Evolutionary conservation across 2,329 filamentous ascomycete species (phyloP).

Genomic region (Aspergillus sp.): DNA sequence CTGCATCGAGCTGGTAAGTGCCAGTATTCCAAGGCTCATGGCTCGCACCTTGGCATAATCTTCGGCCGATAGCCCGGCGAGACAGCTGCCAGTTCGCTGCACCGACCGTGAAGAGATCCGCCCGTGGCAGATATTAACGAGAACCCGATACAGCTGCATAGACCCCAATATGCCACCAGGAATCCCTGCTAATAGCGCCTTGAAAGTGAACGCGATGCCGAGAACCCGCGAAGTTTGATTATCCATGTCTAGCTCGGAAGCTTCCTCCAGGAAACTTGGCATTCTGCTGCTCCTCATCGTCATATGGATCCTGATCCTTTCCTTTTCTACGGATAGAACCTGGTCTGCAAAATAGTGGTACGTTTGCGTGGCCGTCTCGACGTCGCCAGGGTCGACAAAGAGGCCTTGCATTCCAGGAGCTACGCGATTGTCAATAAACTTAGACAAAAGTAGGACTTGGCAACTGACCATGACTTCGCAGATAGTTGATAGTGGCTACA

Average conservation of each 20-base stretch:
- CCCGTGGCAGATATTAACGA: conserved; percentile 31
- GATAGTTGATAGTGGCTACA: conserved; percentile 40
- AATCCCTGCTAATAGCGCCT: conserved; percentile 36
- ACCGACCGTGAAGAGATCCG: conserved; percentile 16
- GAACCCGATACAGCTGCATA: conserved; percentile 29
- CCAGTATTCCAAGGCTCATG: conserved; percentile 39
- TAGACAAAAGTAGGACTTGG: conserved; percentile 5
- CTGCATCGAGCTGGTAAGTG: conserved; percentile 38
- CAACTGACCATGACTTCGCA: conserved; percentile 36
- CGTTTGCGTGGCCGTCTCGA: conserved; percentile 32
- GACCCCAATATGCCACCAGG: conserved; percentile 42
- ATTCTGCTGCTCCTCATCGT: conserved; percentile 35
- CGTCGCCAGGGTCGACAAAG: conserved; percentile 37
- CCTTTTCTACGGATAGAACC: conserved; percentile 37
- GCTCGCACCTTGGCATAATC: conserved; percentile 29
- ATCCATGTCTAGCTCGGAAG: conserved; percentile 12
- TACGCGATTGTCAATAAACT: conserved; percentile 19
- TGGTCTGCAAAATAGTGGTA: conserved; percentile 44
- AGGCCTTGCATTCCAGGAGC: conserved; percentile 31
- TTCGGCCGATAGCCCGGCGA: conserved; percentile 20
- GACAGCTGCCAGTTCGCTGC: conserved; percentile 19
- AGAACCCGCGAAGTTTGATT: conserved; percentile 24
- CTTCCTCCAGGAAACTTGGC: conserved; percentile 25
- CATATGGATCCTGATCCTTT: conserved; percentile 33
- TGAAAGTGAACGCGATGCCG: conserved; percentile 37